Evolutionary conservation across 495 filamentous ascomycete genomes (phyloP).

Genomic region (Hypoxylon fuscum): DNA sequence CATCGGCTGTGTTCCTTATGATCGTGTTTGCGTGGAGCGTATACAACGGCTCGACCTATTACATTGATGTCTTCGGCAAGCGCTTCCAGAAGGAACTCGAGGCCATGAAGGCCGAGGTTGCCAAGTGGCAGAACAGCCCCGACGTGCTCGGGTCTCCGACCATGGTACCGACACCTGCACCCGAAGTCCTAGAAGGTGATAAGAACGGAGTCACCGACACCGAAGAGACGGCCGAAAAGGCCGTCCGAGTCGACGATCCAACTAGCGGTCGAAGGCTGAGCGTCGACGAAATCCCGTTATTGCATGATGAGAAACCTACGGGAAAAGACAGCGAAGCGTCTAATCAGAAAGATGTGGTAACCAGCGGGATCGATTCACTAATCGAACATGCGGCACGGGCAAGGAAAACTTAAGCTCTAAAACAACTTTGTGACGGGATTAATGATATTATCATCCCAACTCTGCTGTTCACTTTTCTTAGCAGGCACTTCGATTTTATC

Average conservation of each 20-base stretch:
- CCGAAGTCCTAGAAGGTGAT: slow-evolving; percentile 4
- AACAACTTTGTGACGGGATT: slow-evolving; percentile 12
- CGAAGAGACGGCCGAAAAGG: slow-evolving; percentile 31
- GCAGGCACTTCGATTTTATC: no score
- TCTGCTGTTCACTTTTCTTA: no score
- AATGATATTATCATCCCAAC: not conserved
- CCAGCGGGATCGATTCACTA: slow-evolving; percentile 53
- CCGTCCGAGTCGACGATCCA: slow-evolving; percentile 38
- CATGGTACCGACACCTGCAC: slow-evolving; percentile 46
- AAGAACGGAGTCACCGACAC: slow-evolving; percentile 21
- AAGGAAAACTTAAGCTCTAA: slow-evolving; percentile 47
- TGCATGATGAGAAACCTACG: slow-evolving; percentile 54
- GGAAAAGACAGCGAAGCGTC: slow-evolving; percentile 22
- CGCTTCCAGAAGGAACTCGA: slow-evolving; percentile 97
- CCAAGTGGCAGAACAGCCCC: slow-evolving; percentile 78
- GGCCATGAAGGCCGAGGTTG: slow-evolving; percentile 85
- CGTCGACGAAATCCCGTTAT: slow-evolving; percentile 64
- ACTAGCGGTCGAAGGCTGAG: slow-evolving; percentile 43
- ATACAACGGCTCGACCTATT: slow-evolving; percentile 95
- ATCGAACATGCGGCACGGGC: slow-evolving; percentile 54
- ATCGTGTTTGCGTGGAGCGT: slow-evolving; percentile 88
- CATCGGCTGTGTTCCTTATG: slow-evolving; percentile 77
- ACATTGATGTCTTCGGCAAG: slow-evolving; percentile 96
- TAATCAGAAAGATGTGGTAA: slow-evolving; percentile 16
- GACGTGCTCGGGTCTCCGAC: slow-evolving; percentile 54